Conservation (phyloP, 345 rosid species). For the Microthlaspi erraticum region DNA sequence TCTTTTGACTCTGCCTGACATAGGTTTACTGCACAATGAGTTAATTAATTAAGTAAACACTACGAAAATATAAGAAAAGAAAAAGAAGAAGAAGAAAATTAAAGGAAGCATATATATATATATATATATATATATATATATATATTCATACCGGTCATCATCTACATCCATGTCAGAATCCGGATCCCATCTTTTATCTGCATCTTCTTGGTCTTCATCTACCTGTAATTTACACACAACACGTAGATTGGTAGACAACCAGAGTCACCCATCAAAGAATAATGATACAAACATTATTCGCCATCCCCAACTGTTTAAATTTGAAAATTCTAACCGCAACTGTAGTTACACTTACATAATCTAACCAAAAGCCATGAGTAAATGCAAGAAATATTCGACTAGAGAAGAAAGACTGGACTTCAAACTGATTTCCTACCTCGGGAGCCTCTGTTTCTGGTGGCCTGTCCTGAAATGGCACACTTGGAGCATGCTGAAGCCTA, state of each 20-base stretch:
- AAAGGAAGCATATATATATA: constrained; percentile 4
- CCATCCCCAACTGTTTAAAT: constrained; percentile 1
- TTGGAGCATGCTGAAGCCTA: constrained; percentile 95
- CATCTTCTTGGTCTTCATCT: constrained; percentile 81
- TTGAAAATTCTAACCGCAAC: background rate
- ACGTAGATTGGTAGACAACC: constrained; percentile 8
- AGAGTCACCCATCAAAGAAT: constrained; percentile 9
- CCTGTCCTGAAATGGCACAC: constrained; percentile 91
- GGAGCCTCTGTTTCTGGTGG: constrained; percentile 81
- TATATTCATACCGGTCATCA: constrained; percentile 69
- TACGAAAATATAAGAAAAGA: background rate
- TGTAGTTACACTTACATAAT: constrained; percentile 4
- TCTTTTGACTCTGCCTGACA: constrained; percentile 77
- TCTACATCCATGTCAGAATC: constrained; percentile 87
- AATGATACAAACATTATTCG: constrained; percentile 4
- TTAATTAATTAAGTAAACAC: constrained; percentile 19
- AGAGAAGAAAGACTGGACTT: constrained; percentile 19
- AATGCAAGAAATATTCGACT: constrained; percentile 23
- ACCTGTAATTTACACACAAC: constrained; percentile 50
- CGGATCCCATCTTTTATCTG: constrained; percentile 81
- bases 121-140: too few species aligned
- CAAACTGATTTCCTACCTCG: constrained; percentile 55
- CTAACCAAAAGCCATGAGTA: constrained; percentile 8
- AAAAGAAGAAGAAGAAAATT: background rate
- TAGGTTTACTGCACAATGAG: constrained; percentile 59